phyloP scores from a whole-genome alignment of 495 filamentous ascomycete species.

The Aspergillus steynii region DNA sequence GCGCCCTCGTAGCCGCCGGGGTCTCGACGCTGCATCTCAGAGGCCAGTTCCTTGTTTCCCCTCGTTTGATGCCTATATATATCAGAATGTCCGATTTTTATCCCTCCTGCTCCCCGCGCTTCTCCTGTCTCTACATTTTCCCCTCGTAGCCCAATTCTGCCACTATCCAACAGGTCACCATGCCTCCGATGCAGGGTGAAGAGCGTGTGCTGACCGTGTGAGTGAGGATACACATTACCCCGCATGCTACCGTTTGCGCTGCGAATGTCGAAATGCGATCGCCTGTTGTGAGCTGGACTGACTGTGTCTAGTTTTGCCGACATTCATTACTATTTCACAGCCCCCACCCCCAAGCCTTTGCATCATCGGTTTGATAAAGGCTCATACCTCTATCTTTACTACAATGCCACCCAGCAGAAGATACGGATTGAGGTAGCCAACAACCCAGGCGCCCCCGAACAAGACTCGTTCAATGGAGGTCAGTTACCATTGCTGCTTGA shows the following conservation, averaged over 20 bases:
- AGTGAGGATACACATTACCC: constrained; percentile 41
- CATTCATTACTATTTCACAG: constrained; percentile 84
- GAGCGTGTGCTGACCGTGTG: constrained; percentile 78
- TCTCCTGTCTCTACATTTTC: constrained; percentile 6
- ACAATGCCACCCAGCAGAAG: constrained; percentile 65
- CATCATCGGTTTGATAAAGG: constrained; percentile 88
- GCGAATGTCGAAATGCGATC: not conserved
- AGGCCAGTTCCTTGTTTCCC: constrained; percentile 9
- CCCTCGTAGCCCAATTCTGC: constrained; percentile 1
- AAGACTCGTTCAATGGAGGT: constrained; percentile 88
- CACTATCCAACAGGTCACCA: constrained; percentile 36
- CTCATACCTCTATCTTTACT: constrained; percentile 86
- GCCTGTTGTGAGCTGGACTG: constrained; percentile 6
- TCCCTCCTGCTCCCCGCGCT: constrained; percentile 5
- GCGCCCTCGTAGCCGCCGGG: constrained; percentile 25
- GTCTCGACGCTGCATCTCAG: constrained; percentile 20
- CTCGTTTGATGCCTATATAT: constrained; percentile 7
- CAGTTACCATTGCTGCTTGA: constrained; percentile 31
- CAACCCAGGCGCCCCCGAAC: constrained; percentile 78
- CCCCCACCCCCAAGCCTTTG: constrained; percentile 65
- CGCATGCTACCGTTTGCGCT: constrained; percentile 12
- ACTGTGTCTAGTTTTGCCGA: constrained; percentile 69
- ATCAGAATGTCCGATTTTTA: constrained; percentile 3
- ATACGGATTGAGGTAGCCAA: constrained; percentile 85
- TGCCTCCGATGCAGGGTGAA: constrained; percentile 79